Evolutionary conservation across 352 stramenopile genomes (phyloP), one percentile per base, ranked within the genome.

Genomic region (Phytophthora idaei): DNA sequence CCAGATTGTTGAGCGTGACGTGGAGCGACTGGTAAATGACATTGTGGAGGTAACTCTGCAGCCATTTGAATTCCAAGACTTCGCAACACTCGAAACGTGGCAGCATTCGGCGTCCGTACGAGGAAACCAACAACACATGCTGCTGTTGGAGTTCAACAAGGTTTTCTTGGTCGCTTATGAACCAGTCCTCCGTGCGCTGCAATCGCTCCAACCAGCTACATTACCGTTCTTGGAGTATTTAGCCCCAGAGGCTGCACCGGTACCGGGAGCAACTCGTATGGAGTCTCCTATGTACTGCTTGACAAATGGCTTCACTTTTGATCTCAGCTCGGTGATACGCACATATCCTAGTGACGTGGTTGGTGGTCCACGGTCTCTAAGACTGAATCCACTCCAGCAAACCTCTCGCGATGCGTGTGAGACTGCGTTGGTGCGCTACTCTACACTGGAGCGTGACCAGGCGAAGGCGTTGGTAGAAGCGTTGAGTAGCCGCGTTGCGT

Each of bases 381-480:
- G 21, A 14, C 36, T 81, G 3, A 36, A 71, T 9, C 69, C 73
- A 0, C 37, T 67, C 15, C 31, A 74, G n/a, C 53, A 57, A 11
- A 27, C 44, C 3, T 78, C 66, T 51, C 61, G 56, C 27, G 45
- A 57, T 1, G 14, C 12, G 11, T 78, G 68, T 49, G 64, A 76
- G 31, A 17, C 56, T 42, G 61, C 49, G 7, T 56, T 83, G 14
- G 50, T 83, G 29, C 34, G 31, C 0, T 61, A 74, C 11, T 73
- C 78, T 1, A 77, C 80, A 4, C 47, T 91, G 17, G 80, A 91
- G 47, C 49, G 52, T 12, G 87, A 89, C 6, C 78, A 91, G 57
- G 76, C 89, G 6, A 78, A 92, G 44, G 75, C 75, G 15, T 80
- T 92, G 56, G 80, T 90, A 17, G 70, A 83, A n/a, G 82, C 81